A percentile compares a stretch with the other conserved stretches of the same genome.
Evolutionary conservation across 2,329 filamentous ascomycete genomes (phyloP).

Genomic region (Botrytis pseudocinerea): DNA sequence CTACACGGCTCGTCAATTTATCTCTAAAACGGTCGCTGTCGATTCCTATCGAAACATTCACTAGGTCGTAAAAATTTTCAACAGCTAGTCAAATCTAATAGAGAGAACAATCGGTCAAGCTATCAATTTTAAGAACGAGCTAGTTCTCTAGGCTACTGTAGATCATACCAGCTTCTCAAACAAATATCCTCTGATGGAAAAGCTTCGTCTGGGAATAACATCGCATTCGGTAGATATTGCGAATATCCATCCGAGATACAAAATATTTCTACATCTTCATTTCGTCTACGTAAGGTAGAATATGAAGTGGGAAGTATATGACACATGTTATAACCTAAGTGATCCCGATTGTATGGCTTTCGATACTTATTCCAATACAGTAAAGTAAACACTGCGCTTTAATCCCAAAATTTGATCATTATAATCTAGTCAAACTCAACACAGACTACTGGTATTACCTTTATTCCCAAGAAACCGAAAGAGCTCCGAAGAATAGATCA

Average conservation of each 20-base stretch:
- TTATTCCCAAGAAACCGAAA: background rate
- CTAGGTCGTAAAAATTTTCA: background rate
- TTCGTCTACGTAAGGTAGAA: background rate
- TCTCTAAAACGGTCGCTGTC: no score
- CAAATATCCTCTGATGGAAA: background rate
- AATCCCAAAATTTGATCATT: background rate
- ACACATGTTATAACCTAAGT: background rate
- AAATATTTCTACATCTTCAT: background rate
- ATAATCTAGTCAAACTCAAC: background rate
- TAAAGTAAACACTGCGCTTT: background rate
- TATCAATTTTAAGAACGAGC: background rate
- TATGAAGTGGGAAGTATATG: background rate
- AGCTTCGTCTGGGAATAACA: background rate
- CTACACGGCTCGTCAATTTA: background rate
- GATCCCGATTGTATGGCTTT: accelerated
- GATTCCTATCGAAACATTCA: background rate
- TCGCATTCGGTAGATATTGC: background rate
- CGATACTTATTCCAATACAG: background rate
- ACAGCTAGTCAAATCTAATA: background rate
- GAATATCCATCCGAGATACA: background rate
- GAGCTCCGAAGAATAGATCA: background rate
- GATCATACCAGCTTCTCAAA: background rate
- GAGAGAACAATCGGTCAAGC: background rate
- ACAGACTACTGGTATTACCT: background rate
- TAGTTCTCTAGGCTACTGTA: background rate